Evolutionary conservation across 306 rosid species (phyloP).

Genomic region (Gillenia trifoliata): DNA sequence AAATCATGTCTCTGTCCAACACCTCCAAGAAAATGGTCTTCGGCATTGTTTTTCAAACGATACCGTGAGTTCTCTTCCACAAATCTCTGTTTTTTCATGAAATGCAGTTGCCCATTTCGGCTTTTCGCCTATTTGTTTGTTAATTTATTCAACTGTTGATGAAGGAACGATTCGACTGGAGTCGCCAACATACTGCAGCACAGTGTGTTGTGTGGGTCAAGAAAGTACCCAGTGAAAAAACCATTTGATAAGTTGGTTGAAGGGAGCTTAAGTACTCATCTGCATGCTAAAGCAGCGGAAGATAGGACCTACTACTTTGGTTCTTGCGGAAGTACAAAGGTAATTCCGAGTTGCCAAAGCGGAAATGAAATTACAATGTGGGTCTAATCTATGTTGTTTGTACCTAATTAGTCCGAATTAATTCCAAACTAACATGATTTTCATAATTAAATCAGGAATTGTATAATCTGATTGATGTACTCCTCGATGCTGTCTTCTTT

Average conservation of each 20-base stretch:
- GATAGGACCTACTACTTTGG: slow-evolving; percentile 96
- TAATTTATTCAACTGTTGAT: neutral
- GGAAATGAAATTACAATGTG: slow-evolving; percentile 2
- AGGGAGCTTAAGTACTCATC: slow-evolving; percentile 86
- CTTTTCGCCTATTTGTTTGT: neutral
- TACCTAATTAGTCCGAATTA: no score
- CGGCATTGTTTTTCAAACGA: slow-evolving; percentile 3
- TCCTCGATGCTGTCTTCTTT: slow-evolving; percentile 95
- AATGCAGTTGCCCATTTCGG: neutral
- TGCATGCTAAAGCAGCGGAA: slow-evolving; percentile 84
- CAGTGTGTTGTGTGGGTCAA: slow-evolving; percentile 89
- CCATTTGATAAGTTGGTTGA: slow-evolving; percentile 87
- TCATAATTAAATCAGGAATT: slow-evolving; percentile 53
- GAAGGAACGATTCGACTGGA: slow-evolving; percentile 88
- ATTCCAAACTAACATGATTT: slow-evolving; percentile 5
- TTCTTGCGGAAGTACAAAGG: slow-evolving; percentile 89
- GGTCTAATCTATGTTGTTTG: no score
- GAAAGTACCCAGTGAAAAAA: slow-evolving; percentile 86
- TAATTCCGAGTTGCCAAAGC: slow-evolving; percentile 7
- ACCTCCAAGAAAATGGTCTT: slow-evolving; percentile 89
- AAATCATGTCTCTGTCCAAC: slow-evolving; percentile 63
- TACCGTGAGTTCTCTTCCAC: no score
- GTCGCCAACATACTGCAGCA: slow-evolving; percentile 96
- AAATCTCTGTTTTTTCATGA: slow-evolving; percentile 42
- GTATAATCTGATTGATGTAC: slow-evolving; percentile 87